These are phyloP conservation scores for Fusarium longipes DNA, from an alignment of 2,329 filamentous ascomycete species.

Conservation along the genomic window DNA sequence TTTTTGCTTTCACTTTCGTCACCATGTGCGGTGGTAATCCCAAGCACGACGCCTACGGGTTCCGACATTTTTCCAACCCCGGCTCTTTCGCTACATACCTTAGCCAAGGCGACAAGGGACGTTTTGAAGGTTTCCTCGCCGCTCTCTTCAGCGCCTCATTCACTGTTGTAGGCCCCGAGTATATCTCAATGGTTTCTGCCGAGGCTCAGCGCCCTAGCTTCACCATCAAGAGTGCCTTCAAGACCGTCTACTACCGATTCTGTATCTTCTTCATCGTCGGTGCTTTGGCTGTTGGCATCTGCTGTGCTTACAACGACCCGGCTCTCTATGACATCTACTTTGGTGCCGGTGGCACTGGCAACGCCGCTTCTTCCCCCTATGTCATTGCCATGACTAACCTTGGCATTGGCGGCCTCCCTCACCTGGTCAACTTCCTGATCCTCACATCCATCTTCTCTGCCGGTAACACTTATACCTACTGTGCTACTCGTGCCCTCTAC, in stretches of 20 bases:
- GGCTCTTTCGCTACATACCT: slow-evolving; percentile 65
- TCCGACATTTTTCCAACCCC: slow-evolving; percentile 74
- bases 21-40: slow-evolving; percentile 71
- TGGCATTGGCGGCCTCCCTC: slow-evolving; percentile 62
- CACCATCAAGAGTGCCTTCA: slow-evolving; percentile 65
- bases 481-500: slow-evolving; percentile 60
- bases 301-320: slow-evolving; percentile 66
- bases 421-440: slow-evolving; percentile 66
- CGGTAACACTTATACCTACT: slow-evolving; percentile 56
- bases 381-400: slow-evolving; percentile 61
- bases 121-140: slow-evolving; percentile 73
- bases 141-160: slow-evolving; percentile 70
- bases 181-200: slow-evolving; percentile 71
- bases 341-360: slow-evolving; percentile 48
- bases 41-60: slow-evolving; percentile 68
- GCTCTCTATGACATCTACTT: slow-evolving; percentile 65
- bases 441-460: slow-evolving; percentile 51
- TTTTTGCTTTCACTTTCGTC: slow-evolving; percentile 69
- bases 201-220: slow-evolving; percentile 69
- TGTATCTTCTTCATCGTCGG: slow-evolving; percentile 50
- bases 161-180: slow-evolving; percentile 71
- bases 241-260: slow-evolving; percentile 61
- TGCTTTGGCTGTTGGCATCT: slow-evolving; percentile 70
- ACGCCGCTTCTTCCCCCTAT: slow-evolving; percentile 62
- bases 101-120: slow-evolving; percentile 68